A percentile compares a stretch with the other conserved stretches of the same genome.
Conservation (phyloP, 805 yeast genomes). For the Scheffersomyces amazonensis region DNA sequence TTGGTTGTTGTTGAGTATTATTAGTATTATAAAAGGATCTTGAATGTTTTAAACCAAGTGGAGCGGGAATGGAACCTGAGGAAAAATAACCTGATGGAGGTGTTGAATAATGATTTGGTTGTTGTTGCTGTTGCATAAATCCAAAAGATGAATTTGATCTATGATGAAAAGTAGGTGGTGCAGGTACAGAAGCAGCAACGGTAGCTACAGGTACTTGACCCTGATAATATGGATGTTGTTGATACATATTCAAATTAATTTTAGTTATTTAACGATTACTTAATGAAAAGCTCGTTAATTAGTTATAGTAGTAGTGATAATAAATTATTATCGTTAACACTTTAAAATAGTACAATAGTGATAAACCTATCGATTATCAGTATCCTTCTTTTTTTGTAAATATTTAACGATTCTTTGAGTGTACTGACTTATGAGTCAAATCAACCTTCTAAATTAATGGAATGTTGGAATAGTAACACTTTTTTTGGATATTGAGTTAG, state of each 20-base stretch:
- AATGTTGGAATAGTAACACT: too few relatives aligned
- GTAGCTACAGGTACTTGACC: background rate
- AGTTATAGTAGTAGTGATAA: too few relatives aligned
- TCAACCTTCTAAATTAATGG: too few relatives aligned
- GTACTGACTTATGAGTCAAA: too few relatives aligned
- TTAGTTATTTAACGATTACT: slow-evolving; percentile 24
- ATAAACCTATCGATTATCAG: too few relatives aligned
- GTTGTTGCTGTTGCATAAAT: slow-evolving; percentile 6
- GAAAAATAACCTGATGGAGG: slow-evolving; percentile 2
- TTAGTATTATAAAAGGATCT: slow-evolving; percentile 11
- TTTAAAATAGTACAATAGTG: too few relatives aligned
- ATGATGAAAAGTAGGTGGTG: slow-evolving; percentile 35
- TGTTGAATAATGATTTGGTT: slow-evolving; percentile 1
- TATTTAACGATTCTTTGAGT: too few relatives aligned
- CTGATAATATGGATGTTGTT: slow-evolving; percentile 17
- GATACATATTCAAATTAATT: background rate
- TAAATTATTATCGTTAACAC: too few relatives aligned
- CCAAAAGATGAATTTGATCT: slow-evolving; percentile 25
- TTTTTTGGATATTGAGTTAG: too few relatives aligned
- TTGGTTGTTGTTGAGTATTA: slow-evolving; percentile 2
- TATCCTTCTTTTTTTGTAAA: too few relatives aligned
- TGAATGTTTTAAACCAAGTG: slow-evolving; percentile 7
- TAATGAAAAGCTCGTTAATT: slow-evolving; percentile 37
- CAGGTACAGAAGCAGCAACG: slow-evolving; percentile 2
- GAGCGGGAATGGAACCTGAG: slow-evolving; percentile 1